Evolutionary conservation across 2,329 filamentous ascomycete genomes (phyloP), one percentile per base, ranked within the genome.

Genomic region (Ceratocystis harringtonii): DNA sequence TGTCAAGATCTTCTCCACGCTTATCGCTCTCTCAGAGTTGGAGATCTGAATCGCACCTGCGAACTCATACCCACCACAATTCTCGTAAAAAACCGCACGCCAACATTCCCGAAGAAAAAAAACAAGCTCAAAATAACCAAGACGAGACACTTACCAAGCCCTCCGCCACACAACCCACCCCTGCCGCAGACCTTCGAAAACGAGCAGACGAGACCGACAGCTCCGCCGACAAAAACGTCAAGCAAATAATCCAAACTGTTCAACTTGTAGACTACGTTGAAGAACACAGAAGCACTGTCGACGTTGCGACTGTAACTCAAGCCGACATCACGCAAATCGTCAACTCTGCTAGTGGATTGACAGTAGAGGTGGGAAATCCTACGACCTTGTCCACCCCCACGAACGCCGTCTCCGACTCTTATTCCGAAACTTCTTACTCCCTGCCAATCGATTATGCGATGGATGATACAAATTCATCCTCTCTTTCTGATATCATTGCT

Each of bases 241-340:
- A 76, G 15, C 73, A 75, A 67, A 74, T 84, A 70, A 75, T 82
- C 64, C 77, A 82, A 72, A 84, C 81, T 69, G 73, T 84, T 68
- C 81, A 80, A 30, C 75, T 84, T 71, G 72, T 84, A 65, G 78
- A 83, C 69, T 70, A 80, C 68, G 77, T 83, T 68, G 79, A 83
- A 72, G 73, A 73, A 58, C 71, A 72, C 57, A 81, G 81, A 68
- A 75, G 74, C 32, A 74, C 78, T 61, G 70, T 81, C 58, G 72
- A 75, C 63, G 71, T 78, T 25, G 73, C 76, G 66, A 83, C 81
- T 41, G 69, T 77, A 65, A 72, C 71, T 69, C 73, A 74, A 50
- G 68, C 74, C 58, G 71, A 76, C 45, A 72, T 74, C 69, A 77
- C 77, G 65, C 71, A 75, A 65, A 70, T 76, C 68, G 70, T 74